Evolutionary conservation across 2,329 filamentous ascomycete genomes (phyloP).

Genomic region (Apiospora pterosperma): DNA sequence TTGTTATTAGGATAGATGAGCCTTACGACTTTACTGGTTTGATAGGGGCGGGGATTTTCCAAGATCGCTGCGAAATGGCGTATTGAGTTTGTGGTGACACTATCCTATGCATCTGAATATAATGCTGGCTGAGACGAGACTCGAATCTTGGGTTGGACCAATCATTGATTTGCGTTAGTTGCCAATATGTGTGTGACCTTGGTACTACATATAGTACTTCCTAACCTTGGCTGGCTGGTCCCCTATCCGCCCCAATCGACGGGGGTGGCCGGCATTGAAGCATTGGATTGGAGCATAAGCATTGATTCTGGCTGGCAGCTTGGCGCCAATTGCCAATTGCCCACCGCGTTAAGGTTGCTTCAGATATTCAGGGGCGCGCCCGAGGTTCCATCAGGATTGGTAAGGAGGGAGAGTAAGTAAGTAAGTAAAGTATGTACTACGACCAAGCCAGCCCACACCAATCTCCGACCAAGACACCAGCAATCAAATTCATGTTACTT

Average conservation of each 20-base stretch:
- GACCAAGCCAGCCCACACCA: not conserved
- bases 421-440: not conserved
- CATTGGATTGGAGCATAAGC: too few relatives aligned
- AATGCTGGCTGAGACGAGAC: not conserved
- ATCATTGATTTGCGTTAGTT: not conserved
- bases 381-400: not conserved
- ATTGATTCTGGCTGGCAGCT: not conserved
- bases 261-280: not conserved
- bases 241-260: not conserved
- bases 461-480: not conserved
- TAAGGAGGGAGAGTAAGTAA: too few relatives aligned
- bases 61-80: not conserved
- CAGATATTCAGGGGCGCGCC: not conserved
- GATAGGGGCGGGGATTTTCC: not conserved
- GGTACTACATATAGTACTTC: not conserved
- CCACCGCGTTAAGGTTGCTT: not conserved
- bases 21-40: not conserved
- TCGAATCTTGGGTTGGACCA: not conserved
- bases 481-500: not conserved
- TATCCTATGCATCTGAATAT: constrained; percentile 3
- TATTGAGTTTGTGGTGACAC: not conserved
- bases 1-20: constrained; percentile 1
- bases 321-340: not conserved
- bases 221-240: too few relatives aligned
- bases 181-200: not conserved